Evolutionary conservation across 2,329 filamentous ascomycete species (phyloP).

Genomic region (Acephala macrosclerotiorum): DNA sequence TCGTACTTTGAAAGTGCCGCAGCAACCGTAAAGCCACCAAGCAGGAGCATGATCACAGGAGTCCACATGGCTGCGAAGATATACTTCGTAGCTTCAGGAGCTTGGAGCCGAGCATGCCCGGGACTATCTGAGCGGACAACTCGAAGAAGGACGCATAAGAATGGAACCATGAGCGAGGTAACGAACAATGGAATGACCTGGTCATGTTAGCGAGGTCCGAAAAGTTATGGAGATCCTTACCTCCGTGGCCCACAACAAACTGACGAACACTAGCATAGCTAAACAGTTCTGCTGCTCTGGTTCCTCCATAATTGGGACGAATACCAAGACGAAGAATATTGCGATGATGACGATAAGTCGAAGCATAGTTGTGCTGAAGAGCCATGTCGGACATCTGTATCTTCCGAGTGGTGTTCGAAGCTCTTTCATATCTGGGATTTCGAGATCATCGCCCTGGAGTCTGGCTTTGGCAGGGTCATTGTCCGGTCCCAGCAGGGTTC

Average conservation of each 20-base stretch:
- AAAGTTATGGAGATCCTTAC: slow-evolving; percentile 54
- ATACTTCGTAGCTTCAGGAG: slow-evolving; percentile 81
- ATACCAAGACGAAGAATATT: slow-evolving; percentile 77
- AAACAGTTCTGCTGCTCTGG: slow-evolving; percentile 96
- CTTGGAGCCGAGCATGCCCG: slow-evolving; percentile 73
- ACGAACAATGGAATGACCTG: slow-evolving; percentile 96
- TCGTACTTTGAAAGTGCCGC: slow-evolving; percentile 96
- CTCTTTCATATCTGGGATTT: slow-evolving; percentile 67
- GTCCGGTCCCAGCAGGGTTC: slow-evolving; percentile 80
- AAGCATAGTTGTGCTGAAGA: slow-evolving; percentile 83
- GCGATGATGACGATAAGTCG: slow-evolving; percentile 74
- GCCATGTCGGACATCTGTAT: slow-evolving; percentile 79
- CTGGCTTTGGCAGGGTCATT: slow-evolving; percentile 72
- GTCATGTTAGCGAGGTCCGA: slow-evolving; percentile 25
- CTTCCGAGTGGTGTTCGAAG: slow-evolving; percentile 82
- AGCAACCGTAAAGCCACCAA: slow-evolving; percentile 95
- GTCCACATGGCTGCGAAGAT: slow-evolving; percentile 99
- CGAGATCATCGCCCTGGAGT: slow-evolving; percentile 85
- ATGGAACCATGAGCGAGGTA: slow-evolving; percentile 91
- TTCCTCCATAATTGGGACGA: slow-evolving; percentile 82
- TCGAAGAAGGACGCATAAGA: slow-evolving; percentile 85
- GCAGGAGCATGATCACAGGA: slow-evolving; percentile 95
- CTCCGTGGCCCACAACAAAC: slow-evolving; percentile 95
- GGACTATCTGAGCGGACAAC: slow-evolving; percentile 82
- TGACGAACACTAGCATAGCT: slow-evolving; percentile 92